phyloP scores from a whole-genome alignment of 2,329 filamentous ascomycete genomes.

The Epichloe brachyelytri region DNA sequence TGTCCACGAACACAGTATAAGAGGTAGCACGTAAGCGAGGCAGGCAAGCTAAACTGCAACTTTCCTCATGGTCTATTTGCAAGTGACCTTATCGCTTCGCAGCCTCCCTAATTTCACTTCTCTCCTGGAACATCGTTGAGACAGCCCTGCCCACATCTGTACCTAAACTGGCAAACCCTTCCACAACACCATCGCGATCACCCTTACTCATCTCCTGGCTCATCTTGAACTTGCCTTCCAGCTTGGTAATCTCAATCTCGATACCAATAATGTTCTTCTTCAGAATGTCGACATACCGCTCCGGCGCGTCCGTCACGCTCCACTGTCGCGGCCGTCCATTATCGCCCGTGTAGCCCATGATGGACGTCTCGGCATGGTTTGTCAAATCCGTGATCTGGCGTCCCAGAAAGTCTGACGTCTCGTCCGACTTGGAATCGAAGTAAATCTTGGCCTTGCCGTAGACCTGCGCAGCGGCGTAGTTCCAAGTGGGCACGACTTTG shows the following conservation, averaged over 20 bases:
- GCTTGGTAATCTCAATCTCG: conserved; percentile 39
- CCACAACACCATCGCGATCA: conserved; percentile 42
- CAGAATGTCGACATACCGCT: conserved; percentile 37
- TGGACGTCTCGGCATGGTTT: conserved; percentile 32
- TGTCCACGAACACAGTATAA: too few species aligned
- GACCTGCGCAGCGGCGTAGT: conserved; percentile 52
- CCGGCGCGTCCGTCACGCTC: conserved; percentile 44
- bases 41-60: neutral
- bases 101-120: conserved; percentile 14
- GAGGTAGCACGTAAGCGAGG: too few species aligned
- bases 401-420: conserved; percentile 34
- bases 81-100: conserved; percentile 1
- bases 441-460: conserved; percentile 46
- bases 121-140: conserved; percentile 19
- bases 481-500: conserved; percentile 56
- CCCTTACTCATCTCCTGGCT: conserved; percentile 43
- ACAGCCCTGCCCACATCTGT: conserved; percentile 19
- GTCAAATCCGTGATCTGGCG: conserved; percentile 41
- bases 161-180: conserved; percentile 34
- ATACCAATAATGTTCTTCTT: conserved; percentile 48
- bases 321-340: conserved; percentile 26
- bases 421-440: conserved; percentile 31
- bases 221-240: conserved; percentile 56
- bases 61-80: neutral
- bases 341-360: conserved; percentile 41